Evolutionary conservation across 208 protist species (phyloP), one percentile per base, ranked within the genome.

Genomic region (Crithidia acanthocephali): DNA sequence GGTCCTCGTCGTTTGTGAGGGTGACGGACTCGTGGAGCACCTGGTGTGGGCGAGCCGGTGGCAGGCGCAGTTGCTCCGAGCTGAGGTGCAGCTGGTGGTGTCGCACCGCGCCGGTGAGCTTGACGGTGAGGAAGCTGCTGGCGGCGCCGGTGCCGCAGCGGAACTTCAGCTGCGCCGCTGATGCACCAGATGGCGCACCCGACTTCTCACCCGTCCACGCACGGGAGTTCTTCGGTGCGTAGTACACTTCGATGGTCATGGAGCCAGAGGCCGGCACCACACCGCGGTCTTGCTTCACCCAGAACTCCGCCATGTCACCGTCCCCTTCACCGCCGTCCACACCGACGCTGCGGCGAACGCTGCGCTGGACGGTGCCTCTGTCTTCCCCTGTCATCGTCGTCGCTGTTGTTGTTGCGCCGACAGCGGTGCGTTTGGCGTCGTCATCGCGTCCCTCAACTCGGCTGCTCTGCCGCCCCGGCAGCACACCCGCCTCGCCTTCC

Each of bases 1-100:
- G 45, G 11, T 93, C 85, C 69, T 94, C 88, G 63, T 97, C 68
- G 81, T 98, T 98, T 15, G 67, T 92, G 42, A 98, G 67, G 18
- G 57, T 85, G 50, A 99, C 81, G 6, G 67, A 71, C 33, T 76
- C 70, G 51, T 88, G 71, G 37, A 86, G 52, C 16, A 87, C 69
- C 66, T 91, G 81, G 63, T 85, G 87, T 7, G 96, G 97, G 42
- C 91, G 75, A 13, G 91, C 75, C 11, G 94, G 77, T 7, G 84
- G 86, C 37, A 98, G 77, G 18, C 78, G 65, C 37, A 98, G 52
- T 23, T 69, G 79, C 25, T 72, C 56, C 0, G 86, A 91, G 44
- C 72, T 71, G 33, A 96, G 18, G 1, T 42, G 48, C 20, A 96
- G 71, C 45, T 86, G 58, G 30, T 90, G 22, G 52, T 73, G 23